These are phyloP conservation scores for Dryas drummondii DNA, from an alignment of 306 rosid genomes.

Conservation along the genomic window DNA sequence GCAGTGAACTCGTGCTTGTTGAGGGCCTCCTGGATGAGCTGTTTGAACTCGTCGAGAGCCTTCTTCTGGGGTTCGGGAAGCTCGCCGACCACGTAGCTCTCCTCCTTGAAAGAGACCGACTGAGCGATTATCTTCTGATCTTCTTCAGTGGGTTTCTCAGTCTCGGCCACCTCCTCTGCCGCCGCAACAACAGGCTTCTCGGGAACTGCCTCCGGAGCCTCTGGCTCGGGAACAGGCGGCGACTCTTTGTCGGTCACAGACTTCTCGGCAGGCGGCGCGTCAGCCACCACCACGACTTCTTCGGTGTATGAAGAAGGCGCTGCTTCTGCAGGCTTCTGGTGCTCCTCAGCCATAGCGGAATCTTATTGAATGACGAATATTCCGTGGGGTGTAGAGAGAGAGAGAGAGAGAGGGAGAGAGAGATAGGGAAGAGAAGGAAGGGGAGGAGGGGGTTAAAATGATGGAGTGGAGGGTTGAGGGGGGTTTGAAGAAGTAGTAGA, in stretches of 20 bases:
- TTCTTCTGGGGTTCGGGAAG: slow-evolving; percentile 83
- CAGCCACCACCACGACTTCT: slow-evolving; percentile 35
- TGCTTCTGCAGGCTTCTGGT: slow-evolving; percentile 51
- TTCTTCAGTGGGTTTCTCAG: slow-evolving; percentile 29
- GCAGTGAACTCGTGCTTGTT: slow-evolving; percentile 65
- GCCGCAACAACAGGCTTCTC: slow-evolving; percentile 17
- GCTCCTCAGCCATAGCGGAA: slow-evolving; percentile 60
- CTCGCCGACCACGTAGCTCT: slow-evolving; percentile 69
- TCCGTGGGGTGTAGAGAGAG: not conserved
- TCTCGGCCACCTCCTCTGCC: slow-evolving; percentile 19
- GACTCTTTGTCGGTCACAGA: slow-evolving; percentile 15
- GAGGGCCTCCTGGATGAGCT: slow-evolving; percentile 65
- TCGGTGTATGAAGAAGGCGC: slow-evolving; percentile 19
- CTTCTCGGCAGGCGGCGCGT: slow-evolving; percentile 27
- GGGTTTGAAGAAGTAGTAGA: not conserved
- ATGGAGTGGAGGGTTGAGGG: not conserved
- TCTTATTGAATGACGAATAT: too few species aligned
- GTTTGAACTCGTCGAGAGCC: slow-evolving; percentile 75
- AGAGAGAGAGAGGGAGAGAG: not conserved
- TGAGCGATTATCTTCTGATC: slow-evolving; percentile 42
- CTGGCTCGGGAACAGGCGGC: slow-evolving; percentile 19
- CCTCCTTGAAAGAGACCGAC: slow-evolving; percentile 94
- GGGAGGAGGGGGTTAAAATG: not conserved
- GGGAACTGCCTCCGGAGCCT: slow-evolving; percentile 7
- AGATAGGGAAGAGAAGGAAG: not conserved